A percentile compares a stretch with the other conserved stretches of the same genome.
Conservation (phyloP, 192 early-diverging fungal species). For the Coemansia sp. region DNA sequence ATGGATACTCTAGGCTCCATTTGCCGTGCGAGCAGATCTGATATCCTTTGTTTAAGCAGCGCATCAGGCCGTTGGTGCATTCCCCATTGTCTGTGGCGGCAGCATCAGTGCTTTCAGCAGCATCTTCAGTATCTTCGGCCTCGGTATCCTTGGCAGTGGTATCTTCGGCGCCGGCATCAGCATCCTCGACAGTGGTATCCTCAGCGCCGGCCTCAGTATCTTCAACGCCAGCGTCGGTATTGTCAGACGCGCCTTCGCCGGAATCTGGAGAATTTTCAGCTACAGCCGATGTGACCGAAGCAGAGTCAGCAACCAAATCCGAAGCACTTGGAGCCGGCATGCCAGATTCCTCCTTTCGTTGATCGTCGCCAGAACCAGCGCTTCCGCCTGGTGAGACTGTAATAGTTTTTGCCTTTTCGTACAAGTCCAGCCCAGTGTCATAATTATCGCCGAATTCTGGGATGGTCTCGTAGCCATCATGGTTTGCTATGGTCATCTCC, state of each 20-base stretch:
- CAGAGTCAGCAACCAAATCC: not conserved
- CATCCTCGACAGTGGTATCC: not conserved
- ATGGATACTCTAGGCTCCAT: constrained; percentile 28
- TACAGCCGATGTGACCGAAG: not conserved
- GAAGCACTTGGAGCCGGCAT: not conserved
- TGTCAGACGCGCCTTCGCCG: too few species aligned
- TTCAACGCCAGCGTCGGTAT: not conserved
- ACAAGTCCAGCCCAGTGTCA: constrained; percentile 31
- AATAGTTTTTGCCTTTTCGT: constrained; percentile 22
- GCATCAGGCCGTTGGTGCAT: constrained; percentile 25
- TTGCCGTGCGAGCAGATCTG: constrained; percentile 28
- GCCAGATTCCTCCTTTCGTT: not conserved
- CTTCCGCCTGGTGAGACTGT: constrained; percentile 30
- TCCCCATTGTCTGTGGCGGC: not conserved
- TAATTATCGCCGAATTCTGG: constrained; percentile 52
- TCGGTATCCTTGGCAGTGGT: not conserved
- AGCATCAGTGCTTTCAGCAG: constrained; percentile 1
- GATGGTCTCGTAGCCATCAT: constrained; percentile 48
- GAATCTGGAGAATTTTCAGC: not conserved
- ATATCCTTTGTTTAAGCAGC: constrained; percentile 28
- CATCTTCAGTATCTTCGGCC: not conserved
- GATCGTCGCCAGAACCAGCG: not conserved
- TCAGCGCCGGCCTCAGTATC: not conserved
- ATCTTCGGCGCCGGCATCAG: not conserved
- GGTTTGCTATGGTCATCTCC: constrained; percentile 39